Conservation (phyloP, 164 flowering plant genomes). For the Umbilicus rupestris region DNA sequence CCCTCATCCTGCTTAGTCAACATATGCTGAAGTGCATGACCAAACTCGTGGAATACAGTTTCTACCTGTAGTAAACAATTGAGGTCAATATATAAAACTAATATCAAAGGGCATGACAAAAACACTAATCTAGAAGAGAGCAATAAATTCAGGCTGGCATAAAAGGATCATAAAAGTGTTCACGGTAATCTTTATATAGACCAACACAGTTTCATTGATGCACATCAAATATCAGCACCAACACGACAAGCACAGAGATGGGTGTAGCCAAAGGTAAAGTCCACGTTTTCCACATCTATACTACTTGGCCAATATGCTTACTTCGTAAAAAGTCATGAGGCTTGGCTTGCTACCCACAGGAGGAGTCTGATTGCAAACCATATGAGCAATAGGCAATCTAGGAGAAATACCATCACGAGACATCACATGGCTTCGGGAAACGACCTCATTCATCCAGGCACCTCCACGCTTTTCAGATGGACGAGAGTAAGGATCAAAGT, state of each 20-base stretch:
- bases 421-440: conserved; percentile 69
- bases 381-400: conserved; percentile 91
- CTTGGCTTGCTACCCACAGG: conserved; percentile 93
- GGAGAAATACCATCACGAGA: conserved; percentile 58
- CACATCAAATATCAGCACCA: too few relatives aligned
- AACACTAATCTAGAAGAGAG: background rate
- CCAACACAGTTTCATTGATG: background rate
- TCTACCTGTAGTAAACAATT: conserved; percentile 59
- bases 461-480: conserved; percentile 94
- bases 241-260: too few relatives aligned
- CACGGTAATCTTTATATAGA: background rate
- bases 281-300: background rate
- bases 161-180: background rate
- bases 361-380: conserved; percentile 96
- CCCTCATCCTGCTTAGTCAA: conserved; percentile 95
- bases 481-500: conserved; percentile 96
- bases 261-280: background rate
- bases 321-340: conserved; percentile 97
- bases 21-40: conserved; percentile 99
- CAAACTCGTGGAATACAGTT: conserved; percentile 98
- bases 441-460: conserved; percentile 98
- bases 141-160: background rate
- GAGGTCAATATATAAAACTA: background rate
- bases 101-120: background rate
- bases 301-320: conserved; percentile 14